phyloP scores from a whole-genome alignment of 2,329 filamentous ascomycete species.

The Sarocladium brachiariae region DNA sequence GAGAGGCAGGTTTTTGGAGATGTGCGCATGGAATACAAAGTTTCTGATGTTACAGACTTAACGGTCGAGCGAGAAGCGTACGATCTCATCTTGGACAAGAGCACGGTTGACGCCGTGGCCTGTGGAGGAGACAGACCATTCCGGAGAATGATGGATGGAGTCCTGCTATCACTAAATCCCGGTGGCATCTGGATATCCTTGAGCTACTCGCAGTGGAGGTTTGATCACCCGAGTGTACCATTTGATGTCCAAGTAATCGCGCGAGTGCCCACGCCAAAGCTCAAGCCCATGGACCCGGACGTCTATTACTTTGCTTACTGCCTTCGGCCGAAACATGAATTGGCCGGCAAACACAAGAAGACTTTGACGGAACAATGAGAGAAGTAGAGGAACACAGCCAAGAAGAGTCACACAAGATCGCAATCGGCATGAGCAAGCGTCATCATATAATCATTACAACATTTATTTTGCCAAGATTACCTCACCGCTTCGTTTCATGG shows the following conservation, averaged over 20 bases:
- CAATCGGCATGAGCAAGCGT: not conserved
- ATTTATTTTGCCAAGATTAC: too few relatives aligned
- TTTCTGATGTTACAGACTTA: constrained; percentile 39
- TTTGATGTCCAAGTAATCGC: constrained; percentile 35
- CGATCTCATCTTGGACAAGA: constrained; percentile 41
- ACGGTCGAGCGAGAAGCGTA: constrained; percentile 19
- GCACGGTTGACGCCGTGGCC: constrained; percentile 41
- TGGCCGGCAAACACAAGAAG: not conserved
- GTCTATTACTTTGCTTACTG: constrained; percentile 40
- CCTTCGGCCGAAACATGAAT: constrained; percentile 24
- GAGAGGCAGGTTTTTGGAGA: constrained; percentile 37
- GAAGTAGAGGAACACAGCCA: too few relatives aligned
- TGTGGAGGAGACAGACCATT: constrained; percentile 35
- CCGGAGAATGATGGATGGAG: constrained; percentile 29
- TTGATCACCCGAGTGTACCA: constrained; percentile 28
- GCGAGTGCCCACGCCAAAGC: constrained; percentile 35
- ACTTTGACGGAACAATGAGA: too few relatives aligned
- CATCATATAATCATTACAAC: not conserved
- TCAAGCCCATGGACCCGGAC: constrained; percentile 35
- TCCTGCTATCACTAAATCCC: constrained; percentile 27
- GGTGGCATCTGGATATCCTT: constrained; percentile 40
- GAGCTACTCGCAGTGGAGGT: constrained; percentile 38
- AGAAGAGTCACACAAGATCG: too few relatives aligned
- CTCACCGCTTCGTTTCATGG: not conserved
- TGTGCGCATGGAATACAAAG: constrained; percentile 34